Conservation (phyloP, 768 basidiomycete species). For the Hortiboletus campestris region DNA sequence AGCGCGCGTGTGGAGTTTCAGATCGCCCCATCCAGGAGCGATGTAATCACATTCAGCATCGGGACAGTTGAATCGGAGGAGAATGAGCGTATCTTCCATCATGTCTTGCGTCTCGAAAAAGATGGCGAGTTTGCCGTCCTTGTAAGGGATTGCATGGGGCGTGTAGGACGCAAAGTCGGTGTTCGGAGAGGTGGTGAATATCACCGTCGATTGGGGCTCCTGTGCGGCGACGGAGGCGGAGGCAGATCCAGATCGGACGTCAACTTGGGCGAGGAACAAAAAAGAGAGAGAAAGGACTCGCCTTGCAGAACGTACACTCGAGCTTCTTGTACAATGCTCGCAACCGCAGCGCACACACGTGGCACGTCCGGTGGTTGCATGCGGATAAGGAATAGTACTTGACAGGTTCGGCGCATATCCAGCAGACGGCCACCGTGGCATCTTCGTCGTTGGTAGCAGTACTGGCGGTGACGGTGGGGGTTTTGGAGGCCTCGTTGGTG, state of each 20-base stretch:
- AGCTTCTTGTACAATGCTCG: conserved; percentile 90
- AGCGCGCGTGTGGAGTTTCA: conserved; percentile 80
- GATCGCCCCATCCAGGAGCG: conserved; percentile 84
- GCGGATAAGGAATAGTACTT: conserved; percentile 86
- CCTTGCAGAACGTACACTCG: conserved; percentile 98
- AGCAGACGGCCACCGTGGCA: conserved; percentile 52
- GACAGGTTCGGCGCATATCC: conserved; percentile 93
- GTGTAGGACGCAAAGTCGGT: conserved; percentile 58
- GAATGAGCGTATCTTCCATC: conserved; percentile 91
- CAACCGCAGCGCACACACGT: conserved; percentile 86
- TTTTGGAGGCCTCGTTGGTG: not conserved
- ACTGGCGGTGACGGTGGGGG: not conserved
- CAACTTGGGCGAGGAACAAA: not conserved
- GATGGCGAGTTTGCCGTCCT: conserved; percentile 72
- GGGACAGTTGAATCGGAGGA: conserved; percentile 95
- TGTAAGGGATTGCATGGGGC: conserved; percentile 54
- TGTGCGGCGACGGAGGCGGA: conserved; percentile 23
- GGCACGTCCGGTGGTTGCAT: conserved; percentile 95
- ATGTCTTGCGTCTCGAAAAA: conserved; percentile 88
- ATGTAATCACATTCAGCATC: conserved; percentile 79
- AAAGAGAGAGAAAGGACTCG: conserved; percentile 27
- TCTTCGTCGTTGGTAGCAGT: conserved; percentile 29
- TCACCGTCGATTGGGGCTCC: conserved; percentile 72
- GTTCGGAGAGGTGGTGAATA: conserved; percentile 71
- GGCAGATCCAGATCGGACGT: not conserved